Evolutionary conservation across 768 basidiomycete species (phyloP), one percentile per base, ranked within the genome.

Genomic region (Porphyrellus cyaneotinctus): DNA sequence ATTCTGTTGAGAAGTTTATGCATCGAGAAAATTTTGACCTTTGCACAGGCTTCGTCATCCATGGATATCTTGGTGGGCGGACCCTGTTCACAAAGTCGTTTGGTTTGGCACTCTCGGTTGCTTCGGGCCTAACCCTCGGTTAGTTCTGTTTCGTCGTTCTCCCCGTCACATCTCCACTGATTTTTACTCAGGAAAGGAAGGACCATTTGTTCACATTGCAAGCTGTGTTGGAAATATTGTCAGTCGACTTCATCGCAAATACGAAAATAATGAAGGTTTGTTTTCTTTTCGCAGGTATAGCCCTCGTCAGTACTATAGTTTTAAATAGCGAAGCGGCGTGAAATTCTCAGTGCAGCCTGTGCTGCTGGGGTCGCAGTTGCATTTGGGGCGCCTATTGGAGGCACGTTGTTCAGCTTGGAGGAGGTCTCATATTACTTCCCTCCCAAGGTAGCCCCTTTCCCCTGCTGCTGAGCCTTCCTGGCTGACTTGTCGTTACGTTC

Each of bases 341-440:
- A 98, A 72, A 85, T 99, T 49, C 74, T 99, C 33, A 94, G 91
- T 55, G 97, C 97, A 12, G 94, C 95, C 26, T 91, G 93, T 66
- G 97, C 95, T 7, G 97, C 97, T 22, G 97, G 97, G 26, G 97
- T 99, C 12, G 91, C 95, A 7, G 95, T 98, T 23, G 91, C 95
- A 0, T 97, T 98, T 64, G 95, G 95, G 42, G 95, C 95, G 0
- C 97, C 97, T 1, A 91, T 99, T 42, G 95, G 92, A 22, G 92
- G 93, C 13, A 92, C 91, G 1, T 67, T 95, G 47, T 95, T 95
- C 69, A 91, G 91, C 58, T 72, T 97, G 58, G 95, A 98, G 70
- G 95, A 98, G 68, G 94, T 95, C 7, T 91, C 88, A 5, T 95
- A 95, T 67, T 98, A 91, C 71, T 98, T 97, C 68, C 97, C 95